These are phyloP conservation scores for Rhododendron molle DNA, from an alignment of 148 eudicot genomes.

Conservation along the genomic window DNA sequence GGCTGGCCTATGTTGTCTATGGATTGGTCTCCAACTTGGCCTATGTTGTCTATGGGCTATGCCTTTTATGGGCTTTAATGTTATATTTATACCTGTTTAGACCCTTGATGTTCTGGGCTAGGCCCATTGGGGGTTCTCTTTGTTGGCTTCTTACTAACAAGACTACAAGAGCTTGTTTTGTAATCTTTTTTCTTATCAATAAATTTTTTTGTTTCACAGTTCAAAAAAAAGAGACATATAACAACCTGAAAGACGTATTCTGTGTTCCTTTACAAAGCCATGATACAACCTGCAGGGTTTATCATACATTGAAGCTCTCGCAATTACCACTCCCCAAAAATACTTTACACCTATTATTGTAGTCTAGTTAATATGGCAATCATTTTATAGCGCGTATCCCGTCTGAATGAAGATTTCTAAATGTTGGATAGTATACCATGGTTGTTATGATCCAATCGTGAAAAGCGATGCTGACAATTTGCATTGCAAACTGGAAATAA, in stretches of 20 bases:
- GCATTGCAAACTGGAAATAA: background rate
- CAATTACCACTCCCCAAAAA: background rate
- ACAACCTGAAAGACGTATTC: background rate
- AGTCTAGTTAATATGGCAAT: background rate
- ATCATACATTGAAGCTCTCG: background rate
- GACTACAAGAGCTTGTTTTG: no score
- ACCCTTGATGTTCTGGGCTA: no score
- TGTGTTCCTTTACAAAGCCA: background rate
- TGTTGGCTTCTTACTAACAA: no score
- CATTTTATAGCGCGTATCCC: background rate
- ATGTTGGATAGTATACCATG: background rate
- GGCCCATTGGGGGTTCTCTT: no score
- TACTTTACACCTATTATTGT: background rate
- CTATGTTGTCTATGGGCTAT: no score
- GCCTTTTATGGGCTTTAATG: no score
- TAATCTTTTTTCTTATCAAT: no score
- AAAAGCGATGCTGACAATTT: background rate
- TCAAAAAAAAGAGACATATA: background rate
- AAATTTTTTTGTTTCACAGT: no score
- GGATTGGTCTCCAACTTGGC: no score
- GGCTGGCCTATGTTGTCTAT: no score
- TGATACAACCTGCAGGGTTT: background rate
- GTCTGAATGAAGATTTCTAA: background rate
- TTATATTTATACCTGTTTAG: no score
- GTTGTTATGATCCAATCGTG: background rate